Evolutionary conservation across 2,329 filamentous ascomycete genomes (phyloP).

Genomic region (Graphiopsis chlorocephala): DNA sequence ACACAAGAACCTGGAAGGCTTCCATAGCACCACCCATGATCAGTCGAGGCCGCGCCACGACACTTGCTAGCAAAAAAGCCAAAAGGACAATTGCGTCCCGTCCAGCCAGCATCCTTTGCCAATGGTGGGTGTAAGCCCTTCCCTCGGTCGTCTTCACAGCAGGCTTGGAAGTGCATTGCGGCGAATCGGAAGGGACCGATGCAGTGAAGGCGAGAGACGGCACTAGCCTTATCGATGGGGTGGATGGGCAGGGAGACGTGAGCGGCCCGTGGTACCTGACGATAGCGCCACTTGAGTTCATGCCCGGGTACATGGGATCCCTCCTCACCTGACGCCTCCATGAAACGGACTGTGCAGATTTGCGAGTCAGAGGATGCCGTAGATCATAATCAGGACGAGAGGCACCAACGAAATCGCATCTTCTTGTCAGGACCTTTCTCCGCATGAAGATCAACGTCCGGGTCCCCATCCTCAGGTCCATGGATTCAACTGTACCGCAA

Average conservation of each 20-base stretch:
- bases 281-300: background rate
- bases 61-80: background rate
- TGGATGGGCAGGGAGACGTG: background rate
- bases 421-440: background rate
- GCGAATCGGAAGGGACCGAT: background rate
- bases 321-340: background rate
- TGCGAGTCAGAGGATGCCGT: background rate
- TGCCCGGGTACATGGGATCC: background rate
- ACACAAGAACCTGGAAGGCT: background rate
- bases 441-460: background rate
- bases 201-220: background rate
- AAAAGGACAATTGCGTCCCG: background rate
- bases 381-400: background rate
- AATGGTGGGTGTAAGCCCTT: background rate
- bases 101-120: background rate
- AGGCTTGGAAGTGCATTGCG: background rate
- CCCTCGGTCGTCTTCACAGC: background rate
- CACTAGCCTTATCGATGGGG: background rate
- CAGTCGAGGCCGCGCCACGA: slow-evolving; percentile 3
- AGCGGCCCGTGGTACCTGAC: background rate
- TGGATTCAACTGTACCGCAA: background rate
- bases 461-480: background rate
- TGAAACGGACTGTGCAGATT: background rate
- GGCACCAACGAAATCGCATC: background rate
- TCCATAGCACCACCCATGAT: background rate